Evolutionary conservation across 768 basidiomycete species (phyloP), one percentile per base, ranked within the genome.

Genomic region (Suillus luteus): DNA sequence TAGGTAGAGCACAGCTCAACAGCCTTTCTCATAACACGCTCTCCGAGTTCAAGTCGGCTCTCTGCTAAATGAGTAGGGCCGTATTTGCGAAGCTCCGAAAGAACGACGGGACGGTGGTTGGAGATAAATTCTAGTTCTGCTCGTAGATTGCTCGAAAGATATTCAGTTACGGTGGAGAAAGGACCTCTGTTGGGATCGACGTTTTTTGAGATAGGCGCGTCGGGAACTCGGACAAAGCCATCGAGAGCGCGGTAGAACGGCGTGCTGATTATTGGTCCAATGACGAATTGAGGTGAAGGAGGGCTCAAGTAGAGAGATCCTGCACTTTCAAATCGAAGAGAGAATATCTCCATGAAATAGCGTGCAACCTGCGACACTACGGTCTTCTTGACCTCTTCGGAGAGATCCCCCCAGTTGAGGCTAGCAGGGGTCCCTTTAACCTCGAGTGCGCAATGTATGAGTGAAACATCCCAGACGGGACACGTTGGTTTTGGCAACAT

Each of bases 11-110:
- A 62, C 15, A 62, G 22, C 4, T 41, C 37, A n/a, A 62, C 24
- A 55, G 55, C 61, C 55, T 62, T 59, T 24, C 55, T 33, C 12
- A 62, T 37, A 5, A 22, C 19, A 60, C 55, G 55, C 31, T 62
- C 61, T 12, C 52, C 61, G 15, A 62, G 55, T 60, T 62, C 61
- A 19, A 62, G 55, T n/a, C 55, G 55, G 41, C 31, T 31, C 31
- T 31, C 31, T 31, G 31, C 31, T 31, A 27, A 27, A 27, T 3
- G 27, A 27, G 27, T 27, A 31, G 31, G 31, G 31, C 3, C 31
- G 31, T 4, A 31, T 31, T 31, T 4, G 31, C 4, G 31, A 54
- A 54, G 33, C 11, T 54, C 52, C 7, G 49, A 51, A 9, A 51
- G 27, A 31, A 51, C 31, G 31, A 19, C 17, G 5, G 51, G 33